Percentiles rank a stretch among this genome's conserved stretches.
These are phyloP conservation scores for Camillea tinctor DNA, from an alignment of 2,329 filamentous ascomycete species.

Conservation along the genomic window DNA sequence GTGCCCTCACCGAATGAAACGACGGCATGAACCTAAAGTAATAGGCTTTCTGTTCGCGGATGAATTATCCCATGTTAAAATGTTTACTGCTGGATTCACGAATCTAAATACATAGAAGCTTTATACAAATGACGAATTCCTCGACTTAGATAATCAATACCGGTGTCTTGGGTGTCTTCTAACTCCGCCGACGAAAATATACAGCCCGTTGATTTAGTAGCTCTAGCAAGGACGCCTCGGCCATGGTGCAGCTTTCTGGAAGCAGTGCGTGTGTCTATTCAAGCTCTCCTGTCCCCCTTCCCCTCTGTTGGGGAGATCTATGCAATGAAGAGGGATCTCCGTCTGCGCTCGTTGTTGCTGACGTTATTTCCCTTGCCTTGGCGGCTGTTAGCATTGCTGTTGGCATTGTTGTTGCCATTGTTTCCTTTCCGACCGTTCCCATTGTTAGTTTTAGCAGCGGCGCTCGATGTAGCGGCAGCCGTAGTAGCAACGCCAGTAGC, in stretches of 20 bases:
- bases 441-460: slow-evolving; percentile 9
- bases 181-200: not conserved
- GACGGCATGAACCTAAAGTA: not conserved
- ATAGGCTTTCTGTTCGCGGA: too few relatives aligned
- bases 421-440: not conserved
- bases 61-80: not conserved
- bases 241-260: not conserved
- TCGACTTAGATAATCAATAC: not conserved
- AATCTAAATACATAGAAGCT: not conserved
- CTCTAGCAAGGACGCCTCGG: not conserved
- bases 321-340: not conserved
- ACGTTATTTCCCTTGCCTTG: slow-evolving; percentile 1
- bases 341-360: not conserved
- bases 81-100: not conserved
- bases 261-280: not conserved
- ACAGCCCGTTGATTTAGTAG: not conserved
- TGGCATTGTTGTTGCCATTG: slow-evolving; percentile 13
- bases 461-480: slow-evolving; percentile 3
- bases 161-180: not conserved
- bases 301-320: not conserved
- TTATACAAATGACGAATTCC: not conserved
- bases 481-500: slow-evolving; percentile 5
- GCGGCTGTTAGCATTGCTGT: slow-evolving; percentile 12
- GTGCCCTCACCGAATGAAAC: too few relatives aligned
- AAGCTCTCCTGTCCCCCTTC: not conserved